Evolutionary conservation across 352 stramenopile species (phyloP), one percentile per base, ranked within the genome.

Genomic region (Phytophthora kernoviae): DNA sequence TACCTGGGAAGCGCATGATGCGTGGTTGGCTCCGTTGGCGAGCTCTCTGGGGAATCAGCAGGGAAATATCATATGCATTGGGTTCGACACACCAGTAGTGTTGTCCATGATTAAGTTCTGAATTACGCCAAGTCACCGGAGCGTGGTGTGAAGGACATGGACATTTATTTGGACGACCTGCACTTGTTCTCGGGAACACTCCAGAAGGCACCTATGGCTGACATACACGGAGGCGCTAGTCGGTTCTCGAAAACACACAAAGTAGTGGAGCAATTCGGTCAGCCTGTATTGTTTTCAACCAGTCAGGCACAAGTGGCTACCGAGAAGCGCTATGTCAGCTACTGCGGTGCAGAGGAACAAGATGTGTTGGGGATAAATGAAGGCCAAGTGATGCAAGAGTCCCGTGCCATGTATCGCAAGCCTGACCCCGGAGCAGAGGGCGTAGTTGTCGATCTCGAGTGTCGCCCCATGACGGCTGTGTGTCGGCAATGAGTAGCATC

Each of bases 351-450:
- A 1, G 84, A 94, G 48, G 82, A 93, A 43, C 90, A 97, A 61
- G 88, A 97, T 33, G 88, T 97, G 11, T 59, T 96, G 6, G 91
- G 82, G 27, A 97, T 97, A 54, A 96, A 97, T 45, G 90, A 97
- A 57, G 81, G 87, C 1, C 85, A 96, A 63, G 87, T 97, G 20
- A 86, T 94, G 48, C 73, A 93, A 30, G 81, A 92, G 45, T 92
- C 81, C 1, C 87, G 82, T 43, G 72, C 75, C 10, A 94, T 95
- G 86, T 89, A 95, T 48, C 70, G 80, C 0, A 82, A 86, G 17
- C 84, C 82, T 1, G 81, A 94, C 37, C 84, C 86, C 12, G 79
- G 82, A 8, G 86, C 83, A 2, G 80, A 93, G 54, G 86, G 86
- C 1, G 81, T 95, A 0, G 61, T 88, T 5, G 81, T 91, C 0